Percentiles rank a stretch among this genome's conserved stretches.
Evolutionary conservation across 1,139 yeast genomes (phyloP).

Genomic region (Lodderomyces beijingensis): DNA sequence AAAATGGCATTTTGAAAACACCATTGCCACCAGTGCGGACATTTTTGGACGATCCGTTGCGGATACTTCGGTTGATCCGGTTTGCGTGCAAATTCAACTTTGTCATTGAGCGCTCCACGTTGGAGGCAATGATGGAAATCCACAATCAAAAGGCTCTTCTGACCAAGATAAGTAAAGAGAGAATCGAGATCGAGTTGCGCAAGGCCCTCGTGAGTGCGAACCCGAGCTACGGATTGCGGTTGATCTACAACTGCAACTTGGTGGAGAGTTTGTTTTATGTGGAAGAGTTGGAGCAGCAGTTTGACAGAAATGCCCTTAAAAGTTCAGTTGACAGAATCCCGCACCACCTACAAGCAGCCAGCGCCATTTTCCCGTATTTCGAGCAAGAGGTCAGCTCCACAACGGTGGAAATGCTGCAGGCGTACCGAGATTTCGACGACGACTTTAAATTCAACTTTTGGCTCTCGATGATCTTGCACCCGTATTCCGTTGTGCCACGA

Average conservation of each 20-base stretch:
- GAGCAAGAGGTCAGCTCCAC: conserved; percentile 9
- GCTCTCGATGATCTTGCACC: conserved; percentile 44
- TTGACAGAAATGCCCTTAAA: conserved; percentile 13
- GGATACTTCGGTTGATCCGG: conserved; percentile 78
- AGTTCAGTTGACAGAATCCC: conserved; percentile 10
- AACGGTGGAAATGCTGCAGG: conserved; percentile 6
- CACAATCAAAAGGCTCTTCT: conserved; percentile 57
- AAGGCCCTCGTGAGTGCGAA: conserved; percentile 65
- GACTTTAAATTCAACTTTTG: conserved; percentile 39
- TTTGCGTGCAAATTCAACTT: conserved; percentile 82
- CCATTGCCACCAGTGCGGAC: conserved; percentile 84
- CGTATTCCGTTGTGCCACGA: conserved; percentile 28
- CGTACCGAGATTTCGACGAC: conserved; percentile 9
- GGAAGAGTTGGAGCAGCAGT: conserved; percentile 24
- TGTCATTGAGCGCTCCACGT: conserved; percentile 53
- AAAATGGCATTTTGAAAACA: conserved; percentile 70
- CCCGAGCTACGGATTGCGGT: conserved; percentile 60
- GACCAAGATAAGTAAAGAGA: conserved; percentile 79
- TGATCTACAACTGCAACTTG: conserved; percentile 53
- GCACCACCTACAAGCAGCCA: conserved; percentile 19
- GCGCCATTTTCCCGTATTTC: conserved; percentile 20
- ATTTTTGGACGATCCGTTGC: conserved; percentile 86
- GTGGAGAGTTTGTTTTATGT: conserved; percentile 56
- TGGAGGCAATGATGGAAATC: conserved; percentile 59
- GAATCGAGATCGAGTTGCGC: conserved; percentile 82